Evolutionary conservation across 2,329 filamentous ascomycete species (phyloP), one percentile per base, ranked within the genome.

Genomic region (Cercospora janseana): DNA sequence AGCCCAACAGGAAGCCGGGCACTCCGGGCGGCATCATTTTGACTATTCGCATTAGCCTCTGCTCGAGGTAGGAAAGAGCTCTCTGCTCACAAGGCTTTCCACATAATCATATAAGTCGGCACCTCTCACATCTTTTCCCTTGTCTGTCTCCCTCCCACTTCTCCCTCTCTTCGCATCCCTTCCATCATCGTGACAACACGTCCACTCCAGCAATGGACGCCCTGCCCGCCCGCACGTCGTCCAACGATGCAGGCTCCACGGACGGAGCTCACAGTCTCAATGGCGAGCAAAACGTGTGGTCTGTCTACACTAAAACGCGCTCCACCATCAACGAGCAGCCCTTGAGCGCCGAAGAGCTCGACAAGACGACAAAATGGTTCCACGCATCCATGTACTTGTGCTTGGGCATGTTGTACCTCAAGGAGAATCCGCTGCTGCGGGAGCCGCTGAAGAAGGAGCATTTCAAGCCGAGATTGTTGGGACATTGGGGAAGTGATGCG

Each of bases 401-500:
- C 58, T 71, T 90, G 42, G 87, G 86, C 54, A 90, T 91, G 87
- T 85, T 91, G 60, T 90, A 89, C 64, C 79, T 91, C 51, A 80
- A 79, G 58, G 77, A 85, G 29, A 91, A 91, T 57, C 83, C 86
- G 10, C 77, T 91, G 9, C 79, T 91, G 34, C 78, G 78, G 52
- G 80, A 88, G 59, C 83, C 85, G 1, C 75, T 88, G 57, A 80
- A 80, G 59, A 72, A 79, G 24, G 81, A 87, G 46, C 83, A 90
- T 63, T 75, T 90, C 71, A 91, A 91, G 71, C 76, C 79, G 52
- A 81, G 87, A 57, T 74, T 90, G 6, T 75, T 91, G 2, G 87
- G 87, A 29, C 87, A 91, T 66, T 91, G 87, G 76, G 87, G 87
- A 46, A 88, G 85, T 2, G 86, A 87, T 42, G 83, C 87, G n/a